phyloP scores from a whole-genome alignment of 2,329 filamentous ascomycete genomes.

The Ceratocystis lukuohia region DNA sequence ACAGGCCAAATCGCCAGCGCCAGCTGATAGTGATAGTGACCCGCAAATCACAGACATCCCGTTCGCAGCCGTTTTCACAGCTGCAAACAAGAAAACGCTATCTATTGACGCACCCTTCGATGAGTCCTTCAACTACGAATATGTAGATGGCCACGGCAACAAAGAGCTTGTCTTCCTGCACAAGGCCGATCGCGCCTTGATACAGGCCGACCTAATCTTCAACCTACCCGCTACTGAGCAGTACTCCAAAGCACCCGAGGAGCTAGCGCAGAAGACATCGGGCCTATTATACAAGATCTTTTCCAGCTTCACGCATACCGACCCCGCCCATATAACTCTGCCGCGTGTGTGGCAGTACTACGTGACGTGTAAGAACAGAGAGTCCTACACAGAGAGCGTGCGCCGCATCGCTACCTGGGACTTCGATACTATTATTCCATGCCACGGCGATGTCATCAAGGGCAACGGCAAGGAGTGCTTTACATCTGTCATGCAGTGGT shows the following conservation, averaged over 20 bases:
- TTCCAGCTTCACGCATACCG: conserved; percentile 44
- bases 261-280: background rate
- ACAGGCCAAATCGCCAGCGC: conserved; percentile 34
- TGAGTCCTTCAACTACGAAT: conserved; percentile 73
- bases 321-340: conserved; percentile 36
- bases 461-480: conserved; percentile 60
- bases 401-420: conserved; percentile 63
- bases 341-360: conserved; percentile 67
- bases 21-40: conserved; percentile 21
- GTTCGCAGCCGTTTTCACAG: conserved; percentile 57
- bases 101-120: conserved; percentile 67
- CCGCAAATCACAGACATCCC: conserved; percentile 33
- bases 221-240: conserved; percentile 83
- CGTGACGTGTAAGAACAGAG: conserved; percentile 43
- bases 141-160: conserved; percentile 65
- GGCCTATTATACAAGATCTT: conserved; percentile 33
- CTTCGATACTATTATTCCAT: conserved; percentile 74
- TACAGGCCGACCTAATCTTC: conserved; percentile 84
- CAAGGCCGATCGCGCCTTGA: conserved; percentile 62
- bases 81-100: conserved; percentile 37
- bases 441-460: conserved; percentile 84
- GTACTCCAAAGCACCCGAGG: conserved; percentile 43
- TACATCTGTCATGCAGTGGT: conserved; percentile 69
- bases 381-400: conserved; percentile 56
- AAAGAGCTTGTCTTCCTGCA: conserved; percentile 82